Conservation (phyloP, 805 yeast species). For the Kodamaea lidongshanica region DNA sequence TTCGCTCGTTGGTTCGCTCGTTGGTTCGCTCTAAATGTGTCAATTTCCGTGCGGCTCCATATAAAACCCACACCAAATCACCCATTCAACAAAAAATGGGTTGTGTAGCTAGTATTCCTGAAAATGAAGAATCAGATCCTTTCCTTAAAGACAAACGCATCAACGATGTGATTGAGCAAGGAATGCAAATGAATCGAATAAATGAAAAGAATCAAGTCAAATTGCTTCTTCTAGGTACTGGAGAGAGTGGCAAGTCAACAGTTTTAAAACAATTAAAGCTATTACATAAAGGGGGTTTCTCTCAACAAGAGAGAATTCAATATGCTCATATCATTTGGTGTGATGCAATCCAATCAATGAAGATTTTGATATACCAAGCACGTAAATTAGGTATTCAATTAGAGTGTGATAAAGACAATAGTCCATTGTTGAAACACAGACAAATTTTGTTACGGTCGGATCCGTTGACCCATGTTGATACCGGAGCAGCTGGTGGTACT, state of each 20-base stretch:
- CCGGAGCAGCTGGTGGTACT: conserved; percentile 61
- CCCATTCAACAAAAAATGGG: conserved; percentile 47
- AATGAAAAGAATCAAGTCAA: conserved; percentile 57
- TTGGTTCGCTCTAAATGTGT: too few species aligned
- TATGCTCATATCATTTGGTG: conserved; percentile 90
- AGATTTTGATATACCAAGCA: conserved; percentile 67
- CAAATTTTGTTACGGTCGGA: conserved; percentile 50
- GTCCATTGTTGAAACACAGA: conserved; percentile 42
- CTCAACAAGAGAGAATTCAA: conserved; percentile 69
- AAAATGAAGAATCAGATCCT: conserved; percentile 43
- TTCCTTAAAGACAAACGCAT: conserved; percentile 47
- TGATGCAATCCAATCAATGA: conserved; percentile 82
- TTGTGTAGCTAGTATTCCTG: conserved; percentile 52
- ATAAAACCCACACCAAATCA: conserved; percentile 1
- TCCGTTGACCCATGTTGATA: conserved; percentile 56
- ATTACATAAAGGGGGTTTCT: conserved; percentile 80
- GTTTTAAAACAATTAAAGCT: conserved; percentile 84
- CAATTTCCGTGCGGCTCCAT: conserved; percentile 15
- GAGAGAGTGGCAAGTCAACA: conserved; percentile 92
- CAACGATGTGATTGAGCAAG: conserved; percentile 61
- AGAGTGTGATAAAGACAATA: conserved; percentile 50
- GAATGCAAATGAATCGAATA: conserved; percentile 45
- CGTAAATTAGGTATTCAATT: conserved; percentile 56
- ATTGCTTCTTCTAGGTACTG: conserved; percentile 81
- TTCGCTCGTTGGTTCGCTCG: too few species aligned